Percentiles rank a stretch among this genome's conserved stretches.
Conservation (phyloP, 2,329 filamentous ascomycete genomes). For the Aspergillus piperis region DNA sequence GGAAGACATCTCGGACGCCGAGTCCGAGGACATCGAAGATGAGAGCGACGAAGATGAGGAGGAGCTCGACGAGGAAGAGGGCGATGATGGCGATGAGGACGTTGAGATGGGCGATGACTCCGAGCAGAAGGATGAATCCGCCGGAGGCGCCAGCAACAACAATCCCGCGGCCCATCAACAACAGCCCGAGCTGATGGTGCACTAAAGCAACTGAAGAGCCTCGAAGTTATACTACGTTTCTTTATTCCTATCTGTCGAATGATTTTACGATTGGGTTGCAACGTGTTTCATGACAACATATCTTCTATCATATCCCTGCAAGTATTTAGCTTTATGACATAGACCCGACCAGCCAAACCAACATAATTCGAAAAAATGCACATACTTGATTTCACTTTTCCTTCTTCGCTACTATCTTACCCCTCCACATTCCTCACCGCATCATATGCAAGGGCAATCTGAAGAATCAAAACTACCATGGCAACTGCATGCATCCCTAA, state of each 20-base stretch:
- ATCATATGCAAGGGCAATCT: constrained; percentile 8
- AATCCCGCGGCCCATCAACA: constrained; percentile 39
- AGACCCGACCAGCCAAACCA: constrained; percentile 23
- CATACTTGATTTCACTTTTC: background rate
- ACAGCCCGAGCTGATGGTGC: constrained; percentile 50
- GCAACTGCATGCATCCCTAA: background rate
- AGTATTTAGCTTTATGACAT: constrained; percentile 31
- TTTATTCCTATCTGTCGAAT: constrained; percentile 23
- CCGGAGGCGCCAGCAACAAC: constrained; percentile 16
- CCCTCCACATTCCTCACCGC: background rate
- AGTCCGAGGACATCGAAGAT: constrained; percentile 75
- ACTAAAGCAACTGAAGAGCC: constrained; percentile 32
- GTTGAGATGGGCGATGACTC: constrained; percentile 61
- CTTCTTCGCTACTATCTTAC: background rate
- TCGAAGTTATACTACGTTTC: background rate
- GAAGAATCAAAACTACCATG: background rate
- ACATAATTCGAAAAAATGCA: constrained; percentile 13
- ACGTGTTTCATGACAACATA: constrained; percentile 22
- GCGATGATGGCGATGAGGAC: constrained; percentile 58
- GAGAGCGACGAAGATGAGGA: constrained; percentile 74
- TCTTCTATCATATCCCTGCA: constrained; percentile 19
- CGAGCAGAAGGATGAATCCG: constrained; percentile 40
- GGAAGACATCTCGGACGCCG: constrained; percentile 72
- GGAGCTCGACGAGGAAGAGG: constrained; percentile 65
- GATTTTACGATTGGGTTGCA: constrained; percentile 33